A percentile compares a stretch with the other conserved stretches of the same genome.
Evolutionary conservation across 805 yeast species (phyloP).

Genomic region (Sporopachydermia lactativora): DNA sequence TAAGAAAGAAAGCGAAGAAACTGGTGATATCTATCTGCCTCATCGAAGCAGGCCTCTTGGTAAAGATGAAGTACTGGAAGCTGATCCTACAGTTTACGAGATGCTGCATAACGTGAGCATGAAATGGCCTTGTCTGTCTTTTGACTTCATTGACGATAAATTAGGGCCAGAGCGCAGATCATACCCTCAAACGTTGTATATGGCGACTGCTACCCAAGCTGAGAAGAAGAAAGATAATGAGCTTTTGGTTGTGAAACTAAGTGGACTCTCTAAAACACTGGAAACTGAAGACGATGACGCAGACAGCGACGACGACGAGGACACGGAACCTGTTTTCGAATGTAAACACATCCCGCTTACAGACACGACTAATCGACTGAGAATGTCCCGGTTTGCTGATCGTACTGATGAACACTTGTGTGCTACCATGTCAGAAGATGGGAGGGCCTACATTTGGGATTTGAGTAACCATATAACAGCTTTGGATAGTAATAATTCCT

Average conservation of each 20-base stretch:
- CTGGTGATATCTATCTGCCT: conserved; percentile 53
- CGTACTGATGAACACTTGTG: conserved; percentile 70
- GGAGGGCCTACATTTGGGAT: conserved; percentile 81
- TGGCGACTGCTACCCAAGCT: conserved; percentile 93
- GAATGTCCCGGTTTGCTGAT: conserved; percentile 67
- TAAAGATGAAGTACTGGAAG: conserved; percentile 90
- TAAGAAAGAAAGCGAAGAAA: conserved; percentile 31
- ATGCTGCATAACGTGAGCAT: conserved; percentile 89
- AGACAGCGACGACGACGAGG: conserved; percentile 55
- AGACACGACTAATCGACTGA: conserved; percentile 78
- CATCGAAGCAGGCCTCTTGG: conserved; percentile 83
- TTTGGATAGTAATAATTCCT: conserved; percentile 75
- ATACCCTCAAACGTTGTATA: conserved; percentile 75
- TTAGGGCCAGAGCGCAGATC: conserved; percentile 80
- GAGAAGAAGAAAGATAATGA: conserved; percentile 78
- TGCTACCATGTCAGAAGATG: conserved; percentile 81
- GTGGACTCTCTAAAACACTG: conserved; percentile 72
- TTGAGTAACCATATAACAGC: conserved; percentile 66
- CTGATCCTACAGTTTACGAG: conserved; percentile 91
- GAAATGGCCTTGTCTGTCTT: conserved; percentile 95
- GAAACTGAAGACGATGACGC: conserved; percentile 73
- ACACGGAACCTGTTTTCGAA: conserved; percentile 77
- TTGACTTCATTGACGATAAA: conserved; percentile 77
- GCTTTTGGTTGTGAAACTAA: conserved; percentile 67
- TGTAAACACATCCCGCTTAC: conserved; percentile 64